Evolutionary conservation across 2,329 filamentous ascomycete genomes (phyloP).

Genomic region (Cordyceps militaris): DNA sequence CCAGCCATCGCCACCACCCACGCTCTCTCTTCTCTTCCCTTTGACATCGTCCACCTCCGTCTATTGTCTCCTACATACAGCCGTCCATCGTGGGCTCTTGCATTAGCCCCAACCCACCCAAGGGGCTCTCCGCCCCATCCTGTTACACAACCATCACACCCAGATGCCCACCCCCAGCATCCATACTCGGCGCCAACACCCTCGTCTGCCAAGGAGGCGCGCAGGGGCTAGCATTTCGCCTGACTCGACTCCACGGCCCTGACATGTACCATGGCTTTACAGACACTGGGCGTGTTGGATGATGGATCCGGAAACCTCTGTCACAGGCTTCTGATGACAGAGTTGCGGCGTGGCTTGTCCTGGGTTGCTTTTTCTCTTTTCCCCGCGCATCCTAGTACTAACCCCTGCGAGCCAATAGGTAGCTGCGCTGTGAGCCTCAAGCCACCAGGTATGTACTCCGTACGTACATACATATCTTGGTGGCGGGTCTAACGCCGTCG

Average conservation of each 20-base stretch:
- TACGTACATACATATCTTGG: neutral
- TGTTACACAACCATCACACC: slow-evolving; percentile 4
- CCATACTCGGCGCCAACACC: neutral
- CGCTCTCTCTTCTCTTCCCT: neutral
- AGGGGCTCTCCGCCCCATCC: neutral
- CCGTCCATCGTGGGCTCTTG: neutral
- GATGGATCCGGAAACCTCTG: neutral
- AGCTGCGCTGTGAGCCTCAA: neutral
- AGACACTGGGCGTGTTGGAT: slow-evolving; percentile 8
- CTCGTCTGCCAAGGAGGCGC: neutral
- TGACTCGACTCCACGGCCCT: slow-evolving; percentile 6
- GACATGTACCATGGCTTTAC: slow-evolving; percentile 5
- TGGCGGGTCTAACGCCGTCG: neutral
- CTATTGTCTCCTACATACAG: neutral
- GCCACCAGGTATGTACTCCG: neutral
- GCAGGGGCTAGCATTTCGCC: neutral
- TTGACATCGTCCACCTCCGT: neutral
- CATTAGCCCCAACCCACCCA: slow-evolving; percentile 3
- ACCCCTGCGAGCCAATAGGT: neutral
- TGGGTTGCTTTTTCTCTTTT: neutral
- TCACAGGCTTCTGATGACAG: slow-evolving; percentile 3
- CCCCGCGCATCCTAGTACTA: neutral
- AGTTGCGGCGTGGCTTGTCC: neutral
- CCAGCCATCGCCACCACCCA: neutral
- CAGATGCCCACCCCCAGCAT: neutral